Percentiles rank a stretch among this genome's conserved stretches.
Conservation (phyloP, 225 moss, liverwort and hornwort genomes). For the Thuidium tamariscinum region DNA sequence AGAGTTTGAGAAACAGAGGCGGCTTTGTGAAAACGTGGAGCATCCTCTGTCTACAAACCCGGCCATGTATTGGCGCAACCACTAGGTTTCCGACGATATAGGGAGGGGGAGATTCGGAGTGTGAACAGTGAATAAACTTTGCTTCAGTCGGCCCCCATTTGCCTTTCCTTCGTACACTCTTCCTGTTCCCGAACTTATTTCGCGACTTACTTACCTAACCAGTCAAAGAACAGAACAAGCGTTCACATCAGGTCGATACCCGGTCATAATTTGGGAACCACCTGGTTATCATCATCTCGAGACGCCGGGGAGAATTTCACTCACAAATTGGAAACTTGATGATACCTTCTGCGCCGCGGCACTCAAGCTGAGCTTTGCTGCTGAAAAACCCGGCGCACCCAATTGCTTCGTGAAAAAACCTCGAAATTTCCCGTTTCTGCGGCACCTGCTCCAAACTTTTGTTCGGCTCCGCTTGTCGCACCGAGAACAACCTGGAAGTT, state of each 20-base stretch:
- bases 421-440: conserved; percentile 29
- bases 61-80: background rate
- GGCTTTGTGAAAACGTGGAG: background rate
- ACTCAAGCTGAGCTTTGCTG: background rate
- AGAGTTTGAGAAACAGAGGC: background rate
- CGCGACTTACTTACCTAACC: background rate
- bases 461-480: background rate
- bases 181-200: background rate
- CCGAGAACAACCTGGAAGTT: background rate
- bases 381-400: background rate
- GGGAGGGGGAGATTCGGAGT: background rate
- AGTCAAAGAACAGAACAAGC: conserved; percentile 15
- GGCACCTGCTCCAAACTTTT: conserved; percentile 38
- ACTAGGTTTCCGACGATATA: background rate
- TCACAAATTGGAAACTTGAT: conserved; percentile 11
- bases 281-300: conserved; percentile 12
- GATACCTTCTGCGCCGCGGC: conserved; percentile 2
- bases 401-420: conserved; percentile 19
- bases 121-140: conserved; percentile 17
- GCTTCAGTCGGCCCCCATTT: background rate
- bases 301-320: conserved; percentile 7
- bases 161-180: background rate
- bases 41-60: background rate
- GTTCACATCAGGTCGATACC: conserved; percentile 10
- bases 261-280: conserved; percentile 11